phyloP scores from a whole-genome alignment of 2,329 filamentous ascomycete genomes.

The Beauveria sp. region DNA sequence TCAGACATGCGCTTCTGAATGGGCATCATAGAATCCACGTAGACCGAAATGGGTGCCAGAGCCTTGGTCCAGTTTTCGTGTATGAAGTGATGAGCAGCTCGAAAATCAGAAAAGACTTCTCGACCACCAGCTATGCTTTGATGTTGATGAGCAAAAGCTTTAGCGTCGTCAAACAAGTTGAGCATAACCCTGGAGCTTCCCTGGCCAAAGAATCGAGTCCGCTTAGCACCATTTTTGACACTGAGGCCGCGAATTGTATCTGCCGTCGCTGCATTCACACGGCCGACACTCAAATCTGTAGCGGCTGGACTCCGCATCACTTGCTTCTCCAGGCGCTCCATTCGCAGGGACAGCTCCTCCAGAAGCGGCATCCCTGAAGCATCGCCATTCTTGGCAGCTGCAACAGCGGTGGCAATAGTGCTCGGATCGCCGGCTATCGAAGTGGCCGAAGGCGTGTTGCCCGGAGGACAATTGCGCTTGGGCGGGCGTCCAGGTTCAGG shows the following conservation, averaged over 20 bases:
- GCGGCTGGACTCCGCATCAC: constrained; percentile 34
- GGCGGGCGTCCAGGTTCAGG: constrained; percentile 25
- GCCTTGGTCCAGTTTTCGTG: constrained; percentile 40
- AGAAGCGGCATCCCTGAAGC: constrained; percentile 26
- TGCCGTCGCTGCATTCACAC: constrained; percentile 29
- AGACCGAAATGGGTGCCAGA: constrained; percentile 45
- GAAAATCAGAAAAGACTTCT: constrained; percentile 37
- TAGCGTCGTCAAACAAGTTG: constrained; percentile 50
- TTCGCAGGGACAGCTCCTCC: constrained; percentile 40
- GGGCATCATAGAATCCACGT: constrained; percentile 51
- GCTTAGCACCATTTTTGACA: constrained; percentile 37
- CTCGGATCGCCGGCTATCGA: constrained; percentile 2
- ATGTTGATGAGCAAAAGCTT: constrained; percentile 38
- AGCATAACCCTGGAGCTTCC: constrained; percentile 45
- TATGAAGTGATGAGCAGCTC: constrained; percentile 39
- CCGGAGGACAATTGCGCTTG: constrained; percentile 30
- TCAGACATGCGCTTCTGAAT: constrained; percentile 51
- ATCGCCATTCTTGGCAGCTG: constrained; percentile 26
- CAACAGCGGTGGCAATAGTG: neutral
- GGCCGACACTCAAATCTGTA: constrained; percentile 27
- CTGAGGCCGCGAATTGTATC: constrained; percentile 42
- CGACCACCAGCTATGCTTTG: constrained; percentile 31
- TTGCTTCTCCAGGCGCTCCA: constrained; percentile 47
- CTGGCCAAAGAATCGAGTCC: constrained; percentile 46
- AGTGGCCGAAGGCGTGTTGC: constrained; percentile 15